Conservation (phyloP, 768 basidiomycete species). For the Boletus sp. region DNA sequence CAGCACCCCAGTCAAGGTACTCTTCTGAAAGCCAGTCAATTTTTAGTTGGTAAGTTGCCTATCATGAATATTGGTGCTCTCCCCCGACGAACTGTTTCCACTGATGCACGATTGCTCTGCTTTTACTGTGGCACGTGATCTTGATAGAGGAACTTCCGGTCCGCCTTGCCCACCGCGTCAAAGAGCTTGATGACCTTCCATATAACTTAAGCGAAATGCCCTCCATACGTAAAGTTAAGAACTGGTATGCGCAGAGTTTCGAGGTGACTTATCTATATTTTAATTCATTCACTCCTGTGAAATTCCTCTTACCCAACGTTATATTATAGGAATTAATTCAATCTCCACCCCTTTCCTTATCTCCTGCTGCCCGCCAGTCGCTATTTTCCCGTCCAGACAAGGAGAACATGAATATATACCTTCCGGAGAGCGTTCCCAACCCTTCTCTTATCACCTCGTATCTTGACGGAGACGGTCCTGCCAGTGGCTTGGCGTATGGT, state of each 20-base stretch:
- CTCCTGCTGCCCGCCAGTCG: slow-evolving; percentile 13
- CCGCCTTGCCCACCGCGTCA: slow-evolving; percentile 17
- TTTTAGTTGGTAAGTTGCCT: slow-evolving; percentile 11
- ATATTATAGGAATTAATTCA: slow-evolving; percentile 7
- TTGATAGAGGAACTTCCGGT: slow-evolving; percentile 15
- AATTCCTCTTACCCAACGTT: not conserved
- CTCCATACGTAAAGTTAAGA: slow-evolving; percentile 20
- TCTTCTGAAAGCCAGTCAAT: slow-evolving; percentile 16
- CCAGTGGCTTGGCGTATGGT: slow-evolving; percentile 13
- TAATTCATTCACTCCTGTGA: not conserved
- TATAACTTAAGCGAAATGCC: slow-evolving; percentile 16
- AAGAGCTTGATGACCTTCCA: slow-evolving; percentile 18
- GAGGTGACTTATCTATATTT: slow-evolving; percentile 5
- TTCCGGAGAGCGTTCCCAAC: slow-evolving; percentile 14
- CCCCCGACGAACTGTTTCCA: not conserved
- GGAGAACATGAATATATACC: slow-evolving; percentile 17
- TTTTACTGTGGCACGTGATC: not conserved
- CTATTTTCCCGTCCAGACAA: slow-evolving; percentile 9
- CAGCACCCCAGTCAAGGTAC: slow-evolving; percentile 20
- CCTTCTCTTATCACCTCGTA: slow-evolving; percentile 18
- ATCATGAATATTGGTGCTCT: not conserved
- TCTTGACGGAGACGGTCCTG: slow-evolving; percentile 29
- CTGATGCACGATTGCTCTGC: not conserved
- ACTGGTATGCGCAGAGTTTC: slow-evolving; percentile 20
- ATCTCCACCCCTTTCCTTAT: slow-evolving; percentile 14